These are phyloP conservation scores for Aspergillus alliaceus DNA, from an alignment of 2,329 filamentous ascomycete genomes.

Conservation along the genomic window DNA sequence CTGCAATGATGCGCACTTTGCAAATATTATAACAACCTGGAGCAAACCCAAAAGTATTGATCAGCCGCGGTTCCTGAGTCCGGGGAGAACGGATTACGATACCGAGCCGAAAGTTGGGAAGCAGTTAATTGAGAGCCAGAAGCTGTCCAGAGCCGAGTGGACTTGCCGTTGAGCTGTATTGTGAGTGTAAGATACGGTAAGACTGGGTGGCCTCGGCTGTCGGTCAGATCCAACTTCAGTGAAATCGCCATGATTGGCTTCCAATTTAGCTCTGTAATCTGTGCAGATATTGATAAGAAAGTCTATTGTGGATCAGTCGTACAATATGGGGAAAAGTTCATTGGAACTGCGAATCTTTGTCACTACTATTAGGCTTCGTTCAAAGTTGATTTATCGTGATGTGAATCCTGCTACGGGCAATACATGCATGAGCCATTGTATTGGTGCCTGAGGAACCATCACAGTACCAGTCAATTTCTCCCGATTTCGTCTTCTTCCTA, in stretches of 20 bases:
- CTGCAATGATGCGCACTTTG: neutral
- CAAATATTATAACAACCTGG: constrained; percentile 1
- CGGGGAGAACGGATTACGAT: neutral
- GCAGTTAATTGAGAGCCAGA: neutral
- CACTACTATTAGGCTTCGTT: too few species aligned
- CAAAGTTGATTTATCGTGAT: too few species aligned
- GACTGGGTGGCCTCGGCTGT: constrained; percentile 22
- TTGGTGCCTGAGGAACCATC: too few species aligned
- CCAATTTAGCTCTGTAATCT: too few species aligned
- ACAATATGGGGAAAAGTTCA: neutral
- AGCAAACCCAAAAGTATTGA: neutral
- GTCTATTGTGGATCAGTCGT: neutral
- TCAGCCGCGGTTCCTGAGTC: constrained; percentile 9
- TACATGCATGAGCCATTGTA: too few species aligned
- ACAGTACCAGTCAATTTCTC: too few species aligned
- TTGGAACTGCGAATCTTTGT: too few species aligned
- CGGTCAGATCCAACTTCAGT: constrained; percentile 4
- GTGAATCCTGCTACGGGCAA: too few species aligned
- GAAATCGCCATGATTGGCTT: neutral
- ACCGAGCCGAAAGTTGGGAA: constrained; percentile 11
- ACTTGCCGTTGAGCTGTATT: constrained; percentile 24
- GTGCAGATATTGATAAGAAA: neutral
- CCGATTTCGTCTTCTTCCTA: too few species aligned
- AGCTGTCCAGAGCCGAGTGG: constrained; percentile 18
- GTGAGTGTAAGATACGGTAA: constrained; percentile 29